Evolutionary conservation across 75 land plant species (phyloP).

Genomic region (Sequoia sempervirens): DNA sequence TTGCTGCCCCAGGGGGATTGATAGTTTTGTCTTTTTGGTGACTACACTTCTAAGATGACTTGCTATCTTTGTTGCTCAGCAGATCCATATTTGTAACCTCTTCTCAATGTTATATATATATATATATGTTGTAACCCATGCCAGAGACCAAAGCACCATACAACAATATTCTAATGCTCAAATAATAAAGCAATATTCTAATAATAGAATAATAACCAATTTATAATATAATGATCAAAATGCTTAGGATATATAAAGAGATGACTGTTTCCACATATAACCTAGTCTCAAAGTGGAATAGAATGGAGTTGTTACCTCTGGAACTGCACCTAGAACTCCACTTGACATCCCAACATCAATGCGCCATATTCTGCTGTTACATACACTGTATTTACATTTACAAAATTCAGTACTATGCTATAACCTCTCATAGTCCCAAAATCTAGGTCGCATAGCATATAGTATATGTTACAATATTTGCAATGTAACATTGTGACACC

Average conservation of each 20-base stretch:
- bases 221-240: too few species aligned
- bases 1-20: too few species aligned
- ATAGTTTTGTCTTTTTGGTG: too few species aligned
- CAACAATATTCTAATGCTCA: not conserved
- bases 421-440: not conserved
- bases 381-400: slow-evolving; percentile 55
- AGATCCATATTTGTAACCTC: too few species aligned
- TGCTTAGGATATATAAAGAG: too few species aligned
- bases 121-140: not conserved
- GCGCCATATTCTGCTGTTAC: slow-evolving; percentile 74
- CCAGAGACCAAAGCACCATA: not conserved
- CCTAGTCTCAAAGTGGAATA: slow-evolving; percentile 4
- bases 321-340: slow-evolving; percentile 79
- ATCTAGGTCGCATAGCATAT: not conserved
- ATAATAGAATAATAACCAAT: not conserved
- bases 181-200: not conserved
- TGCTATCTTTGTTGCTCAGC: too few species aligned
- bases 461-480: not conserved
- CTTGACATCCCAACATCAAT: slow-evolving; percentile 99
- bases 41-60: too few species aligned
- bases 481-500: not conserved
- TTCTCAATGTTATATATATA: too few species aligned
- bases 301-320: slow-evolving; percentile 56
- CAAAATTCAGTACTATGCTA: slow-evolving; percentile 1
- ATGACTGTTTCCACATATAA: not conserved